Evolutionary conservation across 2,329 filamentous ascomycete genomes (phyloP), one percentile per base, ranked within the genome.

Genomic region (Acephala macrosclerotiorum): DNA sequence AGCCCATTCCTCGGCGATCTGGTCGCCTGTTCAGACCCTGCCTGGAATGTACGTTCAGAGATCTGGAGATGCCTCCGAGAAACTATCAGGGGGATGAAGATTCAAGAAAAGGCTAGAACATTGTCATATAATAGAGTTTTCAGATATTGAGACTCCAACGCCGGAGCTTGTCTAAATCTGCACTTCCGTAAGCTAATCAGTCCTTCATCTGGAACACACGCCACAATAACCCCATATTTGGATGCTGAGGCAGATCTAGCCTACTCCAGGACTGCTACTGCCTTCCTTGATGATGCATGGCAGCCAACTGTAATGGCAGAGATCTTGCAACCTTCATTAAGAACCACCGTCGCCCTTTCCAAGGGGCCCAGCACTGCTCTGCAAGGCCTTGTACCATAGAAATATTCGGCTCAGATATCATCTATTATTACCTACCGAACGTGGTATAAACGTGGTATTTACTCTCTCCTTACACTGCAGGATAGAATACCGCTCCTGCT

Each of bases 281-380:
- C 55, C 38, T 40, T 53, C 40, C 7, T n/a, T 26, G 25, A 11
- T 47, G 38, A 64, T 42, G 22, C 42, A 20, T 51, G 26, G 47
- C 55, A 51, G 61, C 57, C 56, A 53, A 55, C 12, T 60, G 20
- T n/a, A 47, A 36, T 45, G 42, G 58, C 56, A 57, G 47, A 58
- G 47, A 47, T 47, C 25, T 33, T 58, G 57, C 51, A 45, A 59
- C 47, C 11, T 40, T 51, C 36, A 45, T 72, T 69, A 73, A 70
- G 60, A 64, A 68, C 57, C 49, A 56, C 58, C 45, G 11, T 61
- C 67, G 60, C 69, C 69, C 70, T 72, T 63, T 45, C 53, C 56
- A 71, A 70, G 71, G 70, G 70, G 53, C 68, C 53, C 36, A 12
- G 53, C 58, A 63, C 38, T 57, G 57, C 58, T 68, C 70, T 72